phyloP scores from a whole-genome alignment of 257 asterid genomes.

The Salvia splendens region DNA sequence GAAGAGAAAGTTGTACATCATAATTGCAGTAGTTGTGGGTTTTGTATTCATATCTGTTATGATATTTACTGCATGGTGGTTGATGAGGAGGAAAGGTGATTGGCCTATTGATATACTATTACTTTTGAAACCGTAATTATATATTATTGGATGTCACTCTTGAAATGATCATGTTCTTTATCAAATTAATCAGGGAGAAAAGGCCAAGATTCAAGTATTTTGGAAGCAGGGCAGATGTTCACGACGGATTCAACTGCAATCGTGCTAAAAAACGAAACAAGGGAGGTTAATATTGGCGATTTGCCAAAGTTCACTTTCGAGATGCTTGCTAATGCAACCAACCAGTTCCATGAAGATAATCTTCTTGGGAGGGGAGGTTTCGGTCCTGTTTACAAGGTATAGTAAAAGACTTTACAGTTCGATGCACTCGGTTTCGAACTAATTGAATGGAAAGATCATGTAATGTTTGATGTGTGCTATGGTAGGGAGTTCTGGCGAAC shows the following conservation, averaged over 20 bases:
- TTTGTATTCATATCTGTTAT: conserved; percentile 23
- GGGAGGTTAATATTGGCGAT: conserved; percentile 33
- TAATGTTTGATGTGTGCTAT: neutral
- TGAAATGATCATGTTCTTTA: neutral
- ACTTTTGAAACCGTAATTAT: neutral
- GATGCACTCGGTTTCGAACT: neutral
- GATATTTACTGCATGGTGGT: conserved; percentile 37
- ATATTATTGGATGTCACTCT: neutral
- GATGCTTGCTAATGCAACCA: conserved; percentile 39
- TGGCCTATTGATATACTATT: neutral
- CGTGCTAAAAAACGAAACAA: conserved; percentile 18
- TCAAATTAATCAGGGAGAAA: neutral
- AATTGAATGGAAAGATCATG: neutral
- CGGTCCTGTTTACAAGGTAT: conserved; percentile 47
- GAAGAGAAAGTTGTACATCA: conserved; percentile 33
- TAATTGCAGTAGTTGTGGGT: conserved; percentile 38
- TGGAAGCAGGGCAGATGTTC: conserved; percentile 20
- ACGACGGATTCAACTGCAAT: conserved; percentile 25
- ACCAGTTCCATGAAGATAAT: conserved; percentile 28
- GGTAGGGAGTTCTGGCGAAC: conserved; percentile 37
- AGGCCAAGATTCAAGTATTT: neutral
- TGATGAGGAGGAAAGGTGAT: conserved; percentile 46
- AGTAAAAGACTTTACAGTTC: neutral
- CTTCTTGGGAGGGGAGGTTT: conserved; percentile 47
- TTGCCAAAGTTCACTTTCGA: conserved; percentile 41